These are phyloP conservation scores for Mycotypha africana DNA, from an alignment of 371 early-diverging fungal genomes.

Conservation along the genomic window DNA sequence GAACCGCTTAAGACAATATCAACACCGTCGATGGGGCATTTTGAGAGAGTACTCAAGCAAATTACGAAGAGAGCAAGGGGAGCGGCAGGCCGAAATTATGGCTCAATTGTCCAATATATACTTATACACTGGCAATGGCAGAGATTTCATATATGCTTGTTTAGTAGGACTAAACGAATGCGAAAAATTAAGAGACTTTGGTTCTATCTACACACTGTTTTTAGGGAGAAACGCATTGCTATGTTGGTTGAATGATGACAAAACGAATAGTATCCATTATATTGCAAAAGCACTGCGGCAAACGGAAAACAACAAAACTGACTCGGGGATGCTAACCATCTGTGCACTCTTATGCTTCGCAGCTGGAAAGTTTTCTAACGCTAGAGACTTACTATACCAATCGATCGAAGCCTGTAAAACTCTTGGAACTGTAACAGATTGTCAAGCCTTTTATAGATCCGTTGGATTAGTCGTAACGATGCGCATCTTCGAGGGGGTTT, in stretches of 20 bases:
- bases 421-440: conserved; percentile 48
- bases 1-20: conserved; percentile 22
- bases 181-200: conserved; percentile 29
- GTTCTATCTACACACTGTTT: conserved; percentile 36
- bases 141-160: conserved; percentile 36
- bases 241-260: conserved; percentile 46
- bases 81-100: conserved; percentile 43
- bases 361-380: conserved; percentile 38
- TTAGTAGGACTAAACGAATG: conserved; percentile 42
- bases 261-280: conserved; percentile 34
- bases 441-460: conserved; percentile 48
- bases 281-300: conserved; percentile 35
- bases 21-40: conserved; percentile 12
- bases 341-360: conserved; percentile 48
- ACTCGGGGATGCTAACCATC: conserved; percentile 33
- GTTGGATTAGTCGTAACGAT: conserved; percentile 44
- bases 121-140: conserved; percentile 39
- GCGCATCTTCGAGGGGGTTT: conserved; percentile 51
- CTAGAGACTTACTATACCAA: conserved; percentile 37
- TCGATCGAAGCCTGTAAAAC: conserved; percentile 39
- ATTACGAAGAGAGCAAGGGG: conserved; percentile 19
- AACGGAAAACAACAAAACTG: conserved; percentile 22
- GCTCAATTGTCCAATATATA: conserved; percentile 48
- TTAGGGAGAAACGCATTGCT: conserved; percentile 43
- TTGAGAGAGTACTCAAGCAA: background rate